Percentiles rank a stretch among this genome's conserved stretches.
These are phyloP conservation scores for Ophiostoma quercus DNA, from an alignment of 2,329 filamentous ascomycete species.

Conservation along the genomic window DNA sequence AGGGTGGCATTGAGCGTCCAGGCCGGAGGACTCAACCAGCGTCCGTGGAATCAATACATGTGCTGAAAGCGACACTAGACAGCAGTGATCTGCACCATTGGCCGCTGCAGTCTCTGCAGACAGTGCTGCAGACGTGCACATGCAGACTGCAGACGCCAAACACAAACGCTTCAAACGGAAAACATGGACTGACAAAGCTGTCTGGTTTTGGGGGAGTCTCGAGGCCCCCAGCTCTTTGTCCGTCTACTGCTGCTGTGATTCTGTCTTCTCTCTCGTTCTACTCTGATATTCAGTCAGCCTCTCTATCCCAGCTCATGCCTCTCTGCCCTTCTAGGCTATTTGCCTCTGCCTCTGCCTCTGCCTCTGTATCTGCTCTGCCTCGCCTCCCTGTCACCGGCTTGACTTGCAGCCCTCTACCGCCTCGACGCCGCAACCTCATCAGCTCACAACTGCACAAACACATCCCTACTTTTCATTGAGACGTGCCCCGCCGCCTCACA, in stretches of 20 bases:
- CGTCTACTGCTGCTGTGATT: neutral
- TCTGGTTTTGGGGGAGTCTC: neutral
- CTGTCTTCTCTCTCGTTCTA: neutral
- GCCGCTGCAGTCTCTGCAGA: neutral
- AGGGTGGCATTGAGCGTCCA: slow-evolving; percentile 3
- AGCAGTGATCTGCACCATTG: neutral
- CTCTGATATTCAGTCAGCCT: too few relatives aligned
- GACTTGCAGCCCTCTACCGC: too few relatives aligned
- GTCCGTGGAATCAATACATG: too few relatives aligned
- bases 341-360: too few relatives aligned
- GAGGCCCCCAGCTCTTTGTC: neutral
- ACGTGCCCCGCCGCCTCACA: neutral
- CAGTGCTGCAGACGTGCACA: neutral
- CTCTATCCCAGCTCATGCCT: neutral
- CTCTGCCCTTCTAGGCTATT: neutral
- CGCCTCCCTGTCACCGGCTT: too few relatives aligned
- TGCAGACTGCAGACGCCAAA: neutral
- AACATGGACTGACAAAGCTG: neutral
- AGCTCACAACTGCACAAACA: neutral
- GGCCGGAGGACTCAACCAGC: neutral
- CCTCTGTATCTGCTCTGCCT: too few relatives aligned
- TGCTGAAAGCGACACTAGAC: neutral
- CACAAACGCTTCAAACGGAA: neutral
- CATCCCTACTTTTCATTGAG: neutral
- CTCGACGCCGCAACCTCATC: too few relatives aligned